Evolutionary conservation across 2,329 filamentous ascomycete species (phyloP).

Genomic region (Mycosphaerella arachidis): DNA sequence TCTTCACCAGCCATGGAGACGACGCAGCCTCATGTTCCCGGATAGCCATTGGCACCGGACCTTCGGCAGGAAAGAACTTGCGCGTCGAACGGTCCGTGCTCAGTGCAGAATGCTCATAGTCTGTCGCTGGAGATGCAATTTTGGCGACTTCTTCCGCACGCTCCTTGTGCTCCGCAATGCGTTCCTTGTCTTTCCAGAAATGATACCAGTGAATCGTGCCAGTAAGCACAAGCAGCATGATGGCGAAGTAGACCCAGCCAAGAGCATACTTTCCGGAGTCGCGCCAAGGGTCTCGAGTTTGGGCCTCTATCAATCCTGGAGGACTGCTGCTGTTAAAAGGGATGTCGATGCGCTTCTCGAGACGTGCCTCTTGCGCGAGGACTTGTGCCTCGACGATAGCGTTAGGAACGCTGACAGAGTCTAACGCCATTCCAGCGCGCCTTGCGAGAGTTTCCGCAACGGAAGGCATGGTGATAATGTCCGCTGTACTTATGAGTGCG

Average conservation of each 20-base stretch:
- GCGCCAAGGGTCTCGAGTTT: slow-evolving; percentile 68
- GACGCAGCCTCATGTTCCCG: slow-evolving; percentile 46
- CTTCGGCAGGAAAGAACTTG: slow-evolving; percentile 70
- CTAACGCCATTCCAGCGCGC: slow-evolving; percentile 25
- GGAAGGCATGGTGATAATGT: slow-evolving; percentile 26
- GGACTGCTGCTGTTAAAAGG: slow-evolving; percentile 53
- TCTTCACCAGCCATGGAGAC: slow-evolving; percentile 70
- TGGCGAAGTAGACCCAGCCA: slow-evolving; percentile 83
- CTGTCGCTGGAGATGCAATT: slow-evolving; percentile 51
- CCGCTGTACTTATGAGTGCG: neutral
- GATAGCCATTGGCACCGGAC: slow-evolving; percentile 61
- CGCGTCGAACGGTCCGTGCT: slow-evolving; percentile 58
- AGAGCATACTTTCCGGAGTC: slow-evolving; percentile 79
- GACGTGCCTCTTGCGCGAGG: slow-evolving; percentile 1
- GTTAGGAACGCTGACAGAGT: slow-evolving; percentile 11
- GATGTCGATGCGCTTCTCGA: slow-evolving; percentile 50
- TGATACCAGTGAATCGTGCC: slow-evolving; percentile 73
- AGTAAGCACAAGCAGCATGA: slow-evolving; percentile 65
- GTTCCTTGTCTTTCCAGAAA: slow-evolving; percentile 88
- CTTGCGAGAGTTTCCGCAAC: slow-evolving; percentile 27
- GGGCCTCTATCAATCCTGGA: slow-evolving; percentile 52
- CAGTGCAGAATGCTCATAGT: slow-evolving; percentile 59
- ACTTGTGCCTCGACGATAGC: slow-evolving; percentile 9
- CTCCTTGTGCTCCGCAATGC: slow-evolving; percentile 83
- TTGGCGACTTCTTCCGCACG: slow-evolving; percentile 65